Percentiles rank a stretch among this genome's conserved stretches.
Conservation (phyloP, 2,329 filamentous ascomycete species). For the Neoscytalidium dimidiatum region DNA sequence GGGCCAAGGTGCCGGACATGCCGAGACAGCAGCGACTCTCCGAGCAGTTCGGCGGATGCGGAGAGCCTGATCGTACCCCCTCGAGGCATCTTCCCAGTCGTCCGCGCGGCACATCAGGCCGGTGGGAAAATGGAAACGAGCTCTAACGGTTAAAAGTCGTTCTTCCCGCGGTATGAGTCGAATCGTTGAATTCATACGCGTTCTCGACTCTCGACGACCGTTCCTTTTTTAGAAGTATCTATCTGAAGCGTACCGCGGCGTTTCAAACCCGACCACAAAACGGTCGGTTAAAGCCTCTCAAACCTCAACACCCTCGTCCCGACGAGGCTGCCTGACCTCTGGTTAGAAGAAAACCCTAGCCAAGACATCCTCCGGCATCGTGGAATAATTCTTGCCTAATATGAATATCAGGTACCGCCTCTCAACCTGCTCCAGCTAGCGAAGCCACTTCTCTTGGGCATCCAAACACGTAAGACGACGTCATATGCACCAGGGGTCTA, state of each 20-base stretch:
- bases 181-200: not conserved
- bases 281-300: not conserved
- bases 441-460: not conserved
- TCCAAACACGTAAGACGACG: not conserved
- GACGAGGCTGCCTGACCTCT: not conserved
- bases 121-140: not conserved
- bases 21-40: not conserved
- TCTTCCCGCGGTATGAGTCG: not conserved
- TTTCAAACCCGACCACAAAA: constrained; percentile 4
- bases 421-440: not conserved
- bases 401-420: not conserved
- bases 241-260: constrained; percentile 2
- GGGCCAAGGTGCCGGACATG: not conserved
- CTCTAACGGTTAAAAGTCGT: not conserved
- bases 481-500: not conserved
- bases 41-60: not conserved
- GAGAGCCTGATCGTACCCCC: not conserved
- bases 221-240: not conserved
- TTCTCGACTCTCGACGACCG: constrained; percentile 1
- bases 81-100: not conserved
- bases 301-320: not conserved
- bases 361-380: not conserved
- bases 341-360: not conserved
- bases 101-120: not conserved
- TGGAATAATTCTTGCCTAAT: not conserved